Percentiles rank a stretch among this genome's conserved stretches.
phyloP scores from a whole-genome alignment of 176 grass and related monocot genomes.

The Bonia amplexicaulis region DNA sequence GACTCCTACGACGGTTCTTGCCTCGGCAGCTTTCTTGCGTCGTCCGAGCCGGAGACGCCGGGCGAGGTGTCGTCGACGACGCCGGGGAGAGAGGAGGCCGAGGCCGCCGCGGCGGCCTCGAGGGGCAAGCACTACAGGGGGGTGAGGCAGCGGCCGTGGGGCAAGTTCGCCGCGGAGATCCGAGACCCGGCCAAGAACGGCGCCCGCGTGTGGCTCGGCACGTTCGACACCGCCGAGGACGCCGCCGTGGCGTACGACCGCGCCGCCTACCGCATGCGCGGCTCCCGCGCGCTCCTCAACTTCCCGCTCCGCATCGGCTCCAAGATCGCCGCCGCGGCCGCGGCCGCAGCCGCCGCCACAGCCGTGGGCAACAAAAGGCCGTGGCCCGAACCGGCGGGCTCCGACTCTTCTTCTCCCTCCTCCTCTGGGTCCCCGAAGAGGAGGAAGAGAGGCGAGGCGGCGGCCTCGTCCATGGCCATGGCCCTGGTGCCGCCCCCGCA shows the following conservation, averaged over 20 bases:
- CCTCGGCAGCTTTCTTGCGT: conserved; percentile 8
- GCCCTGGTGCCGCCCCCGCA: conserved; percentile 1
- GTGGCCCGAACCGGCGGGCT: conserved; percentile 10
- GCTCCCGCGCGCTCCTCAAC: conserved; percentile 83
- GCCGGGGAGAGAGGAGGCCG: neutral
- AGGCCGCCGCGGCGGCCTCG: neutral
- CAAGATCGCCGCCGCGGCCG: conserved; percentile 14
- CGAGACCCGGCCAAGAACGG: conserved; percentile 85
- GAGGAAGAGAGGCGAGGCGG: conserved; percentile 52
- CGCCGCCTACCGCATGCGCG: conserved; percentile 85
- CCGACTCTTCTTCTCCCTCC: conserved; percentile 23
- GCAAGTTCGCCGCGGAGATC: conserved; percentile 97
- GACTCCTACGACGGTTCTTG: conserved; percentile 12
- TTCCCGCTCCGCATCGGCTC: conserved; percentile 77
- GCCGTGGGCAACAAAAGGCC: conserved; percentile 29
- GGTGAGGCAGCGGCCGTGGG: conserved; percentile 90
- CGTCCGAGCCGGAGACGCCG: neutral
- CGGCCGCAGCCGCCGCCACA: neutral
- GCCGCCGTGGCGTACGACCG: conserved; percentile 91
- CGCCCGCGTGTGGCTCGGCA: conserved; percentile 91
- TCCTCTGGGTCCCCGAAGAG: conserved; percentile 56
- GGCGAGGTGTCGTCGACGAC: neutral
- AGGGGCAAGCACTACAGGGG: conserved; percentile 71
- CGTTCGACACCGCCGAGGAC: conserved; percentile 85
- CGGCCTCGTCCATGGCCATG: conserved; percentile 48